These are phyloP conservation scores for Acephala macrosclerotiorum DNA, from an alignment of 2,329 filamentous ascomycete species.

Conservation along the genomic window DNA sequence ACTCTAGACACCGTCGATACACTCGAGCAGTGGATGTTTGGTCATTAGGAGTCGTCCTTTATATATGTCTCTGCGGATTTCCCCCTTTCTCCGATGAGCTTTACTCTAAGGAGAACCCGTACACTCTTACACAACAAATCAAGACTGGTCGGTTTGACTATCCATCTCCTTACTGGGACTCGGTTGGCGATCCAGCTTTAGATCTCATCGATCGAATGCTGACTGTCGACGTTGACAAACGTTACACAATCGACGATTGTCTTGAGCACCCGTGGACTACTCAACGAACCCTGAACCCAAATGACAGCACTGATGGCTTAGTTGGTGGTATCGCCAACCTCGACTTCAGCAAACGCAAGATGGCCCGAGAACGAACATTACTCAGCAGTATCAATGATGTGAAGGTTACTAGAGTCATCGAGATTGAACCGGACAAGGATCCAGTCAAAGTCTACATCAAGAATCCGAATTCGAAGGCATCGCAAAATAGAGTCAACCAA, in stretches of 20 bases:
- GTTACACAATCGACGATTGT: conserved; percentile 90
- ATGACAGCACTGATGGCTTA: conserved; percentile 91
- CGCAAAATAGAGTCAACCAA: conserved; percentile 54
- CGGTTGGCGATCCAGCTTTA: conserved; percentile 82
- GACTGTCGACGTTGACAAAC: conserved; percentile 81
- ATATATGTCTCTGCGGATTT: conserved; percentile 96
- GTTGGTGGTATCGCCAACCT: conserved; percentile 85
- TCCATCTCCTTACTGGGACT: conserved; percentile 95
- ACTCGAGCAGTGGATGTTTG: conserved; percentile 95
- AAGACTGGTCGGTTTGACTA: conserved; percentile 90
- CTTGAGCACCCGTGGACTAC: conserved; percentile 91
- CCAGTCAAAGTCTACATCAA: conserved; percentile 79
- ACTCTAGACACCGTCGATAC: conserved; percentile 83
- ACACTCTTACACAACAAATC: conserved; percentile 87
- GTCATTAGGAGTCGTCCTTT: conserved; percentile 97
- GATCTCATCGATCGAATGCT: conserved; percentile 97
- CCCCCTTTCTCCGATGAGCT: conserved; percentile 97
- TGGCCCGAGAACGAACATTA: conserved; percentile 83
- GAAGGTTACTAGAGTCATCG: conserved; percentile 64
- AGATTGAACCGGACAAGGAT: conserved; percentile 58
- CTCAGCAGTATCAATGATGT: conserved; percentile 84
- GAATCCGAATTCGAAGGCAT: conserved; percentile 59
- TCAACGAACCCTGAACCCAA: conserved; percentile 63
- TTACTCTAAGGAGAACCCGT: conserved; percentile 81
- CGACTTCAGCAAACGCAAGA: conserved; percentile 83